Percentiles rank a stretch among this genome's conserved stretches.
These are phyloP conservation scores for Quercus lobata DNA, from an alignment of 331 rosid genomes.

Conservation along the genomic window DNA sequence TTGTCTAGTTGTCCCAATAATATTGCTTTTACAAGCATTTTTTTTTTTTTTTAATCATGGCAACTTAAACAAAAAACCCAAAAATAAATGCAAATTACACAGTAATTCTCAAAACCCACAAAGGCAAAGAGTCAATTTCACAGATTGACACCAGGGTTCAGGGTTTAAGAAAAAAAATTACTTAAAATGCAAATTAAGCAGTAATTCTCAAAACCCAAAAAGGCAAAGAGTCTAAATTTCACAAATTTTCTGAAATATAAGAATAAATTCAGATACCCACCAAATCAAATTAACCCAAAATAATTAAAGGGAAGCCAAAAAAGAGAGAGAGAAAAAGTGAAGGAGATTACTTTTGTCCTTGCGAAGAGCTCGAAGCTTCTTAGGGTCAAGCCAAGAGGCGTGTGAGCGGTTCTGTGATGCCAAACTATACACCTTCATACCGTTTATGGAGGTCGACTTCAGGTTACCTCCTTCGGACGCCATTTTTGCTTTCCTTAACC, in stretches of 20 bases:
- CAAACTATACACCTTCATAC: constrained; percentile 65
- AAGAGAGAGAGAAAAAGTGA: not conserved
- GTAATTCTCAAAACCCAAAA: too few species aligned
- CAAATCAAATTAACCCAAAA: too few species aligned
- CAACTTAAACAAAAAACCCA: not conserved
- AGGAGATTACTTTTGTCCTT: constrained; percentile 40
- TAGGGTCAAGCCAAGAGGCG: constrained; percentile 58
- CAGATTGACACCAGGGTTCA: not conserved
- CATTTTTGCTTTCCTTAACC: constrained; percentile 35
- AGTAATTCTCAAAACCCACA: not conserved
- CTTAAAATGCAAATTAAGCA: too few species aligned
- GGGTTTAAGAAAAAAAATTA: not conserved
- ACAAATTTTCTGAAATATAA: too few species aligned
- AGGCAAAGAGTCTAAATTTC: too few species aligned
- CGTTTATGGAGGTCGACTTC: constrained; percentile 65
- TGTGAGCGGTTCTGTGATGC: constrained; percentile 68
- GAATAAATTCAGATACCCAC: too few species aligned
- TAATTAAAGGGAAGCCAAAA: too few species aligned
- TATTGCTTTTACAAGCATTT: not conserved
- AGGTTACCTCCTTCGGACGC: constrained; percentile 65
- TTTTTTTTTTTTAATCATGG: not conserved
- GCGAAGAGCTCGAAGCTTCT: constrained; percentile 67
- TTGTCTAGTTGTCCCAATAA: not conserved
- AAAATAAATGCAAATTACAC: not conserved
- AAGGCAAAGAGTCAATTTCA: not conserved